Evolutionary conservation across 371 early-diverging fungal genomes (phyloP), one percentile per base, ranked within the genome.

Genomic region (Hamiltosporidium magnivora): DNA sequence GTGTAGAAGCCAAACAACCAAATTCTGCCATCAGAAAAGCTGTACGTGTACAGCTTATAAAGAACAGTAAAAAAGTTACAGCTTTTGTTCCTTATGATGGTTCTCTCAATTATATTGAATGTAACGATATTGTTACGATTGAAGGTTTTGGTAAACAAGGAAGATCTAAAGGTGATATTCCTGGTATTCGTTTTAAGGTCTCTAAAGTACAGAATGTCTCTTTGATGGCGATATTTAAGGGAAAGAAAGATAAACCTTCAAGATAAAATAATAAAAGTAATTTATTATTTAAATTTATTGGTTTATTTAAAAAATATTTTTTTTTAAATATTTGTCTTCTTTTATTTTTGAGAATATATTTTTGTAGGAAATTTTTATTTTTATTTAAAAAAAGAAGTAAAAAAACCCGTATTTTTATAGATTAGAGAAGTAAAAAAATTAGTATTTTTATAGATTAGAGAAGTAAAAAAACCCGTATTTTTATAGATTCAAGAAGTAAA

Each of bases 21-120:
- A 99, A 99, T 92, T 98, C 98, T 84, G 99, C 99, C 79, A 93
- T 97, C 86, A 92, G 99, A 86, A 99, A 99, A 87, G 94, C 94
- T 85, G 95, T 97, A 73, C 91, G 97, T 88, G 94, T 94, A 73
- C 98, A 99, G 85, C 87, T 97, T 73, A 95, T 96, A 87, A 94
- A 94, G 88, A 95, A 95, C 87, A 94, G 92, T 83, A 99, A 97
- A 90, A 99, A 92, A 87, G 88, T 98, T 82, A 94, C 96, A 70
- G 98, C 99, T 78, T 99, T 96, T 86, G 98, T 97, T 66, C 99
- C 99, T 83, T 92, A 93, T 83, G 99, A 99, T 84, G 99, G 99
- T 90, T 94, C 94, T 83, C 83, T 94, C 75, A 94, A 93, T 88
- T 90, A 85, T 81, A 89, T 94, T 83, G 94, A 94, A 72, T 91